Base-by-base conservation (phyloP, 2,329 filamentous ascomycete genomes). In the Sporothrix variecibatus region DNA sequence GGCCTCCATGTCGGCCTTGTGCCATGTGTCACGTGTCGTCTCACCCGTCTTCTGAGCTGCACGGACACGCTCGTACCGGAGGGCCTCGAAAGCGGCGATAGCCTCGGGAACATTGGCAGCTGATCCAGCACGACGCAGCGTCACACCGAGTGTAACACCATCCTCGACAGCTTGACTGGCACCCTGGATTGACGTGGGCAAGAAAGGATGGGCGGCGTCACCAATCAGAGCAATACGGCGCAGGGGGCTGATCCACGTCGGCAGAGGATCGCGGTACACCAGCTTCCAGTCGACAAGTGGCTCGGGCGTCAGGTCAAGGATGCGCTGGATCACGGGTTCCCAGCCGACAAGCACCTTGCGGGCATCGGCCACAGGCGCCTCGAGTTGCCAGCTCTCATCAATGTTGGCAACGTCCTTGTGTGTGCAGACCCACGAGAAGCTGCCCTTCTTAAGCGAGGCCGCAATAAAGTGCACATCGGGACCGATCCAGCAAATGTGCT, bases 391-490 rank as follows among this genome's bases (percentile, higher is more conserved):
- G 65, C 82, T 84, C 77, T 86, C 83, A 72, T 85, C 81, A 71
- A 86, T 85, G 72, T 85, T 82, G 17, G 80, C 81, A n/a, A 84
- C 82, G 72, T 85, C 85, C 74, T 82, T 84, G 76, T 86, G 85
- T 58, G 87, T 88, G 75, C 86, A 85, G 12, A 87, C 87, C 87
- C 87, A 88, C 72, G 82, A 85, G 76, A 88, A 85, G 75, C 88
- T 86, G 49, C 83, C 82, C 78, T 88, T 88, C 7, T 88, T 87
- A 74, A 88, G 84, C 0, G 85, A 84, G 1, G 86, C 86, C 7
- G 84, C 85, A 49, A 88, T 83, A 77, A 87, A 86, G 76, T 87
- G 85, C 2, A 87, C 83, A 73, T 88, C 86, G 15, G 84, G 83
- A 1, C 86, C 87, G 34, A 88, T 81, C 87, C 86, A 89, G 56